Conservation (phyloP, 164 flowering plant genomes). For the Berberis vulgaris region DNA sequence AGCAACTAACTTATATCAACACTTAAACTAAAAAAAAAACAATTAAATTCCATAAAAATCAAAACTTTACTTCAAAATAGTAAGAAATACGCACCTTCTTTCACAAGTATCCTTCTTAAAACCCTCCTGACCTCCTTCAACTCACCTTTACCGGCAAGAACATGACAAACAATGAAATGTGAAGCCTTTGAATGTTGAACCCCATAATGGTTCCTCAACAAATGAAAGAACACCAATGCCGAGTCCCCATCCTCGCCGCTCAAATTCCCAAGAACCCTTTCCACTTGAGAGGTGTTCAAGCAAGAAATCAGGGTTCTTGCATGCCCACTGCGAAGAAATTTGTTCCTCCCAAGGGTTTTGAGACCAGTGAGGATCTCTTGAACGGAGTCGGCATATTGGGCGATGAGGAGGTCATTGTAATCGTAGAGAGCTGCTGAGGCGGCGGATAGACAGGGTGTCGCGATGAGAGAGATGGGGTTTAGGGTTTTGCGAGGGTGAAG, state of each 20-base stretch:
- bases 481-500: constrained; percentile 2
- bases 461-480: constrained; percentile 7
- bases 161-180: constrained; percentile 33
- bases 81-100: constrained; percentile 38
- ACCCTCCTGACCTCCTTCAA: constrained; percentile 26
- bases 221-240: constrained; percentile 3
- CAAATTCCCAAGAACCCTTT: constrained; percentile 18
- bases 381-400: constrained; percentile 8
- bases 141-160: constrained; percentile 36
- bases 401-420: background rate
- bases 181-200: constrained; percentile 37
- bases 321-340: constrained; percentile 2
- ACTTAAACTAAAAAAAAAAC: background rate
- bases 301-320: constrained; percentile 12
- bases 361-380: constrained; percentile 22
- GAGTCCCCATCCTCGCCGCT: background rate
- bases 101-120: constrained; percentile 27
- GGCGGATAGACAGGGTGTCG: constrained; percentile 12
- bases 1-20: no score
- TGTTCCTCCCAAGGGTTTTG: constrained; percentile 3
- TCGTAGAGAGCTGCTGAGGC: constrained; percentile 5
- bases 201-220: constrained; percentile 25
- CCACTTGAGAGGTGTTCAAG: constrained; percentile 20
- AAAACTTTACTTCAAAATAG: background rate
- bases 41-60: background rate